These are phyloP conservation scores for Aristolochia californica DNA, from an alignment of 164 flowering plant species.

Conservation along the genomic window DNA sequence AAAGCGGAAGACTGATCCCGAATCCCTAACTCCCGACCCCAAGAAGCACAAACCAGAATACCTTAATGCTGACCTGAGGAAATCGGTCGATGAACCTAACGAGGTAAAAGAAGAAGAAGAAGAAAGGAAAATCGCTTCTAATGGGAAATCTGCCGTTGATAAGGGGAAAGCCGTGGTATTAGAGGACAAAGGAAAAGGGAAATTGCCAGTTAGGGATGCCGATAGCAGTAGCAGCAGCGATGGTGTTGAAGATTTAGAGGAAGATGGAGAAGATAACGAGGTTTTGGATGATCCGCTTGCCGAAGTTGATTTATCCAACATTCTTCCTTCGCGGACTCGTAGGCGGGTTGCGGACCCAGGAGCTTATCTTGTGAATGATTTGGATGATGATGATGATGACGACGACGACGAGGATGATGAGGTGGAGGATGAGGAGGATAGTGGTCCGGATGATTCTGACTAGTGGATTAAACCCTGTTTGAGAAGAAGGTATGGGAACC, in stretches of 20 bases:
- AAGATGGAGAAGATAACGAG: conserved; percentile 41
- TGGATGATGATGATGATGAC: conserved; percentile 28
- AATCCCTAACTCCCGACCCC: conserved; percentile 9
- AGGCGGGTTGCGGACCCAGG: conserved; percentile 39
- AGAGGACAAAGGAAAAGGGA: conserved; percentile 53
- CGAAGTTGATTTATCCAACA: conserved; percentile 79
- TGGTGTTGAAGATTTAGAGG: conserved; percentile 20
- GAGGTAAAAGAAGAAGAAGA: conserved; percentile 11
- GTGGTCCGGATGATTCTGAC: not conserved
- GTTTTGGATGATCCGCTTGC: conserved; percentile 71
- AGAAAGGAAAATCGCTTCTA: conserved; percentile 19
- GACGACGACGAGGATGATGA: conserved; percentile 21
- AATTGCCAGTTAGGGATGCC: conserved; percentile 12
- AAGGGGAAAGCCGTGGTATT: conserved; percentile 49
- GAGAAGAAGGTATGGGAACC: too few relatives aligned
- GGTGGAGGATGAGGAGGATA: not conserved
- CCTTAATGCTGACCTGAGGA: not conserved
- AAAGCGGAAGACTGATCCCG: conserved; percentile 36
- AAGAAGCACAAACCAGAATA: conserved; percentile 33
- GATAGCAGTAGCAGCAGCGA: conserved; percentile 9
- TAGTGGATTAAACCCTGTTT: not conserved
- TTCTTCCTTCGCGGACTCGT: conserved; percentile 78
- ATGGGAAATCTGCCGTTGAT: conserved; percentile 24
- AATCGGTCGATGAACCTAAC: conserved; percentile 5
- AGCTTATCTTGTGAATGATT: conserved; percentile 23